phyloP scores from a whole-genome alignment of 192 early-diverging fungal species.

The Podila clonocystis region DNA sequence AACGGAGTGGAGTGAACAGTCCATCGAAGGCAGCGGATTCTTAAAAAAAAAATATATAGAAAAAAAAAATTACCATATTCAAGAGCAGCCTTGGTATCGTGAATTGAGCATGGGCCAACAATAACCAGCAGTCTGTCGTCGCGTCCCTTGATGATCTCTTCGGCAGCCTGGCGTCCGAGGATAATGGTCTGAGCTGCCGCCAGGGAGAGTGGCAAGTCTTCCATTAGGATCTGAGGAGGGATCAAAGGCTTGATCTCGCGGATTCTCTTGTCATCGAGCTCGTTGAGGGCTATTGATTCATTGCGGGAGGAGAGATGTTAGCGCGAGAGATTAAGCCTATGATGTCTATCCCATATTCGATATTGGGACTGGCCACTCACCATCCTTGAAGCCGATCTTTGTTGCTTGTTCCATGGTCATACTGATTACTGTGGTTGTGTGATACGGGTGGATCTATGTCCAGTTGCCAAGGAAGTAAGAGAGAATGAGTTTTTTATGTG shows the following conservation, averaged over 20 bases:
- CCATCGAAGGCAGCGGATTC: background rate
- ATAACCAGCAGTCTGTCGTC: conserved; percentile 85
- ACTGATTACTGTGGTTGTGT: conserved; percentile 5
- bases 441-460: background rate
- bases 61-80: conserved; percentile 68
- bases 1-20: too few species aligned
- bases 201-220: conserved; percentile 84
- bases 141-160: conserved; percentile 71
- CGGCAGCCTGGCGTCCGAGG: conserved; percentile 69
- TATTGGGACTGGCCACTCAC: conserved; percentile 4
- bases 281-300: conserved; percentile 77
- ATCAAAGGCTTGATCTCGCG: conserved; percentile 81
- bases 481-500: too few species aligned
- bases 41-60: background rate
- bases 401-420: conserved; percentile 21
- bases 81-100: conserved; percentile 79
- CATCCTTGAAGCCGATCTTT: conserved; percentile 51
- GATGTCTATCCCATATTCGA: too few species aligned
- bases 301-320: background rate
- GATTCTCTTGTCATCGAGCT: conserved; percentile 93
- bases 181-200: conserved; percentile 80
- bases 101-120: conserved; percentile 90
- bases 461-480: too few species aligned
- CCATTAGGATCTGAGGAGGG: conserved; percentile 94
- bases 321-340: background rate